These are phyloP conservation scores for Aphanocladium album DNA, from an alignment of 2,329 filamentous ascomycete species.

Conservation along the genomic window DNA sequence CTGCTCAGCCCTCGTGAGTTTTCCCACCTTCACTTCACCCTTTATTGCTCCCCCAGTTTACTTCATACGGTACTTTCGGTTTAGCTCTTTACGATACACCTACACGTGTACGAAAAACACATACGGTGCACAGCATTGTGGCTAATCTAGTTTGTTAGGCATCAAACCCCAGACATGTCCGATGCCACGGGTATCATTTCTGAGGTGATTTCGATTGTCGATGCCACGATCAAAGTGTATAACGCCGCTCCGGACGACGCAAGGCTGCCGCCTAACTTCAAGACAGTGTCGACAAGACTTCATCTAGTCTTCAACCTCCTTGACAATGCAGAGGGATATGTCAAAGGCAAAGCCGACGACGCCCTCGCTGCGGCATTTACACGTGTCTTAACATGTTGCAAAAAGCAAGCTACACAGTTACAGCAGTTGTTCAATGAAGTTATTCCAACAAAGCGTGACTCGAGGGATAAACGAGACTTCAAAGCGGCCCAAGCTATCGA, in stretches of 20 bases:
- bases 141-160: no score
- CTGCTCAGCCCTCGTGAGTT: no score
- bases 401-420: slow-evolving; percentile 19
- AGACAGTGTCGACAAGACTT: slow-evolving; percentile 21
- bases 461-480: slow-evolving; percentile 16
- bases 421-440: slow-evolving; percentile 16
- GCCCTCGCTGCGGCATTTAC: slow-evolving; percentile 6
- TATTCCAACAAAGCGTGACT: slow-evolving; percentile 16
- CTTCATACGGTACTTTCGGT: no score
- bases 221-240: slow-evolving; percentile 22
- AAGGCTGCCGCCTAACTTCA: slow-evolving; percentile 23
- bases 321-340: neutral
- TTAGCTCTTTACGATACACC: no score
- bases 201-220: slow-evolving; percentile 24
- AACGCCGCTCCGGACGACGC: slow-evolving; percentile 18
- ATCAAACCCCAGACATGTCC: slow-evolving; percentile 11
- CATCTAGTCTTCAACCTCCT: slow-evolving; percentile 22
- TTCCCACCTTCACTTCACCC: no score
- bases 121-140: no score
- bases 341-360: neutral
- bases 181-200: slow-evolving; percentile 21
- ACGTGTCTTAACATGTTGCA: slow-evolving; percentile 17
- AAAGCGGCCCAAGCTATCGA: slow-evolving; percentile 18
- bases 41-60: no score
- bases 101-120: no score